Base-by-base conservation (phyloP, 2,329 filamentous ascomycete species). In the Aspergillus sp. region DNA sequence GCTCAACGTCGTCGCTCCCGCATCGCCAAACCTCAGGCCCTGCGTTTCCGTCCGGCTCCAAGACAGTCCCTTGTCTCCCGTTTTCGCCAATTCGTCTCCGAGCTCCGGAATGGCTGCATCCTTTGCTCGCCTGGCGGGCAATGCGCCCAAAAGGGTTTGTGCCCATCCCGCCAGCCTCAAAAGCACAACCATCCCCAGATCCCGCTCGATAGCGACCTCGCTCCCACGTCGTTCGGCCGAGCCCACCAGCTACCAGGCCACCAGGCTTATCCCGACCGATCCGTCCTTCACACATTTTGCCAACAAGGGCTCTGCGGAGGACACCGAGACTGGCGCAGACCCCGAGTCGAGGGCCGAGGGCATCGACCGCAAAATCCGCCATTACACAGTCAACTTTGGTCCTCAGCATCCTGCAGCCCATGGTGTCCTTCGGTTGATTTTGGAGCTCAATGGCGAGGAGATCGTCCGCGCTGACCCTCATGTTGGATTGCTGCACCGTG, bases 361-460 rank as follows among this genome's bases (percentile, higher is more conserved):
- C 29, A 45, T 48, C 32, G 64, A 69, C 64, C 81, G 89, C 63
- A 96, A 95, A 74, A 82, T 98, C 60, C 80, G 91, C 48, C 91
- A 98, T 68, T 98, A 98, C 69, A 98, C 91, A 5, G 89, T 98
- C 71, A 98, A 98, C 73, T 98, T 98, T 55, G 91, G 91, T 35
- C 91, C 91, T 44, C 91, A 98, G 73, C 91, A 98, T 72, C 91
- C 91, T 24, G 91, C 91, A 45, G 93, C 91, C 52, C 91, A 98
- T 75, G 91, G 91, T 56, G 91, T 98, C 77, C 68, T 98, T 66
- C 86, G 91, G 34, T 68, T 98, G 67, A 98, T 98, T 71, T 76
- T 98, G 52, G 91, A 98, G 65, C 75, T 98, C 59, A 95, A 86
- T 65, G 91, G 91, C 60, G 91, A 98, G 70, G 86, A 95, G 67